Evolutionary conservation across 2,329 filamentous ascomycete genomes (phyloP), one percentile per base, ranked within the genome.

Genomic region (Aspergillus carbonarius): DNA sequence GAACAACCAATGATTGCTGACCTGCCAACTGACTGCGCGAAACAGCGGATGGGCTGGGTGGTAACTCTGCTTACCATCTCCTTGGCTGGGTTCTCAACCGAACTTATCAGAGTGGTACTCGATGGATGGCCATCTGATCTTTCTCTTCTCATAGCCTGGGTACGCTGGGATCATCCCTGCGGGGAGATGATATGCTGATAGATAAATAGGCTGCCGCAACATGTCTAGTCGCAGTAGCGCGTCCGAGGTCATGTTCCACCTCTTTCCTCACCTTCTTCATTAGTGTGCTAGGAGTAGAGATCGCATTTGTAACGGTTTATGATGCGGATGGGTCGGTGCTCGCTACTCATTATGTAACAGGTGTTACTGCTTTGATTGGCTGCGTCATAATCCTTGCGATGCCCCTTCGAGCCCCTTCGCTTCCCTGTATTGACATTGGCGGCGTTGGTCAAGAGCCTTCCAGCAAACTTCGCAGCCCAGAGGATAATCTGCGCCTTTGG

Each of bases 401-500:
- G 88, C 90, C 90, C 6, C 75, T 92, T 64, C 82, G 90, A 20
- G 82, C 90, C 58, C 84, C 86, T 0, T 69, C 70, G 0, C 69
- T 88, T 4, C 76, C 82, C 18, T 76, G 71, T 3, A 72, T 81
- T 8, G 83, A 82, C 0, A 91, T 93, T 57, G 86, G 86, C 53
- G 74, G 77, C 15, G 79, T 85, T 1, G 85, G 83, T 54, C 77
- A 80, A 17, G 63, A 74, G 4, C 85, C 90, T 1, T 87, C 82
- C 0, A 80, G 76, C 2, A 73, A 80, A 2, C 76, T 90, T n/a
- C 88, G 91, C 30, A 87, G 83, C 49, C 88, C 92, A 0, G 92
- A 96, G 72, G 92, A 96, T 66, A 86, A 89, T 62, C 72, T 96
- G 23, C 89, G 83, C 0, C 79, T 93, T 0, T 92, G 91, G 83